Conservation (phyloP, 768 basidiomycete genomes). For the Termitomyces sp. region DNA sequence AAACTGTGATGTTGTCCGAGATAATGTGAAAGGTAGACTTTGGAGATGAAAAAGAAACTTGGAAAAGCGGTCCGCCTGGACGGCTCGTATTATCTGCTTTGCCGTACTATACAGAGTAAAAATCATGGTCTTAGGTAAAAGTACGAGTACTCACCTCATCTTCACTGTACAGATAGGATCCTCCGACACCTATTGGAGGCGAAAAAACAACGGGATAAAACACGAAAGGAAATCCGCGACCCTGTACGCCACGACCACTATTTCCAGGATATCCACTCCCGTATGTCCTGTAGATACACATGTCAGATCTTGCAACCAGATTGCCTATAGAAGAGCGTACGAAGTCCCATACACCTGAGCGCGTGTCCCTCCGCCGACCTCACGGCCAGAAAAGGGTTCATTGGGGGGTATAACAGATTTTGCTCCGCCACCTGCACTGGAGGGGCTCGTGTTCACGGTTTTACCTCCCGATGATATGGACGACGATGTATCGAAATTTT, state of each 20-base stretch:
- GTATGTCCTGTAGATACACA: conserved; percentile 21
- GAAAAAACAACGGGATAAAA: conserved; percentile 31
- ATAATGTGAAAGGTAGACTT: conserved; percentile 30
- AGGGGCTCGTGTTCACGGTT: neutral
- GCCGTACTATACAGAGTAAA: conserved; percentile 37
- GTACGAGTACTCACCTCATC: neutral
- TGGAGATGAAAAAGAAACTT: conserved; percentile 6
- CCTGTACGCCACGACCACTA: conserved; percentile 31
- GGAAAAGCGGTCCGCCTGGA: conserved; percentile 32
- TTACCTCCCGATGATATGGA: neutral
- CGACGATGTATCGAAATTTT: neutral
- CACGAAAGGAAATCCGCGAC: conserved; percentile 46
- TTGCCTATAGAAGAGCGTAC: neutral
- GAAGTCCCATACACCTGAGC: neutral
- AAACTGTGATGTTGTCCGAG: conserved; percentile 36
- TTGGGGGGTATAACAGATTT: neutral
- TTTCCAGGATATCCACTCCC: conserved; percentile 53
- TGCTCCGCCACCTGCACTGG: neutral
- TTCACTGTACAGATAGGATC: neutral
- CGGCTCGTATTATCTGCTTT: conserved; percentile 34
- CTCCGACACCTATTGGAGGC: neutral
- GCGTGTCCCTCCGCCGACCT: neutral
- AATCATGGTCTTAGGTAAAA: neutral
- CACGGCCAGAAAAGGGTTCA: neutral
- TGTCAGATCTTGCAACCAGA: neutral